Conservation (phyloP, 2,329 filamentous ascomycete species). For the Neofusicoccum sp. region DNA sequence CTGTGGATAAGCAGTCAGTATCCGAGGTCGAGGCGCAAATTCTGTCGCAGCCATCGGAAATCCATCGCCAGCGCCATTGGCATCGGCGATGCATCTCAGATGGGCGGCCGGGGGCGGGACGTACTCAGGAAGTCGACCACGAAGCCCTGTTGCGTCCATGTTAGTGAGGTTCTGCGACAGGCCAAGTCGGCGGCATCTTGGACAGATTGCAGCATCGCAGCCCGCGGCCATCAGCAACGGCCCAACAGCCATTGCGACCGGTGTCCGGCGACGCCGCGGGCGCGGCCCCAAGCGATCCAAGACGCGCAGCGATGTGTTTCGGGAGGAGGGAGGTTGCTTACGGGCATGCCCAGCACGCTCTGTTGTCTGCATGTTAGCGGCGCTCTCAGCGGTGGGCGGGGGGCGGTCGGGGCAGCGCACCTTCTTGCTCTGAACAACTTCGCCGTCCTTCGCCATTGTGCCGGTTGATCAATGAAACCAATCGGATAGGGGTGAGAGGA, state of each 20-base stretch:
- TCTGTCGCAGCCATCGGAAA: conserved; percentile 4
- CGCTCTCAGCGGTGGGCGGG: not conserved
- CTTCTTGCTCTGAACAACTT: conserved; percentile 51
- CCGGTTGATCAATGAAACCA: conserved; percentile 38
- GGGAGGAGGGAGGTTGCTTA: conserved; percentile 26
- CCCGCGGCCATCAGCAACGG: conserved; percentile 12
- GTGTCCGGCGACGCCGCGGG: not conserved
- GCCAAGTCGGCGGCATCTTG: conserved; percentile 26
- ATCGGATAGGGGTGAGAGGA: conserved; percentile 34
- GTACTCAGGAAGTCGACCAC: conserved; percentile 98
- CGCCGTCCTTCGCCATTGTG: conserved; percentile 45
- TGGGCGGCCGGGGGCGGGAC: conserved; percentile 45
- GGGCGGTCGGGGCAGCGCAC: not conserved
- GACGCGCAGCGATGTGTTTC: conserved; percentile 19
- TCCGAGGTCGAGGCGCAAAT: not conserved
- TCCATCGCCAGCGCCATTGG: conserved; percentile 26
- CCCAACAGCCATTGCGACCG: conserved; percentile 2
- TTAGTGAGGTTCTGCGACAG: conserved; percentile 21
- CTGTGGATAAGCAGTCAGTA: conserved; percentile 56
- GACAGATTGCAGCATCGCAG: conserved; percentile 24
- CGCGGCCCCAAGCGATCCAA: not conserved
- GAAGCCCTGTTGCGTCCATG: conserved; percentile 66
- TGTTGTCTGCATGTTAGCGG: conserved; percentile 13
- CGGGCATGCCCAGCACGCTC: conserved; percentile 54
- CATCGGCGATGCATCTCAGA: conserved; percentile 16